A percentile compares a stretch with the other conserved stretches of the same genome.
Conservation (phyloP, 2,329 filamentous ascomycete species). For the Ophiostoma ips region DNA sequence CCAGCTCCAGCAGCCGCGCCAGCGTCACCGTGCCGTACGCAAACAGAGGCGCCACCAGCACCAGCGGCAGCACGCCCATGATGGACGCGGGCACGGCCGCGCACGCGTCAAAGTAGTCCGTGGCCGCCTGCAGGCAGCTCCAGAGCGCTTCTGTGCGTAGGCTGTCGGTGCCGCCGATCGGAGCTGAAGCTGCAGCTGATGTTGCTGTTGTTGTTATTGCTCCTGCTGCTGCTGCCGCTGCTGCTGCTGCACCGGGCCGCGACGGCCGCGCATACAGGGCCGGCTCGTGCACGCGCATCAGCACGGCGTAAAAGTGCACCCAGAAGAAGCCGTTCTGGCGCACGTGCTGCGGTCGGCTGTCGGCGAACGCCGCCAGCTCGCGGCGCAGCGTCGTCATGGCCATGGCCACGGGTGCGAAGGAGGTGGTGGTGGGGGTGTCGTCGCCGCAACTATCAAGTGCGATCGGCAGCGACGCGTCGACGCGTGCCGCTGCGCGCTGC, state of each 20-base stretch:
- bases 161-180: slow-evolving; percentile 14
- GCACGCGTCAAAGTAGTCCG: slow-evolving; percentile 18
- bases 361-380: slow-evolving; percentile 20
- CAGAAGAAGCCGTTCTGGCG: slow-evolving; percentile 19
- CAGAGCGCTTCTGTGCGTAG: slow-evolving; percentile 24
- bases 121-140: slow-evolving; percentile 21
- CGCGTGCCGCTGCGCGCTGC: slow-evolving; percentile 19
- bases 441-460: slow-evolving; percentile 22
- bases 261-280: slow-evolving; percentile 18
- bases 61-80: slow-evolving; percentile 20
- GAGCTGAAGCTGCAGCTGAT: no score
- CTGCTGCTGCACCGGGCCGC: no score
- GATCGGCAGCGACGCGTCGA: slow-evolving; percentile 16
- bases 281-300: slow-evolving; percentile 26
- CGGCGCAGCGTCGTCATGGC: slow-evolving; percentile 20
- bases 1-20: slow-evolving; percentile 23
- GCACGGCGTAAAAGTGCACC: slow-evolving; percentile 20
- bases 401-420: slow-evolving; percentile 20
- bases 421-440: slow-evolving; percentile 18
- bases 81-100: slow-evolving; percentile 16
- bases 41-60: slow-evolving; percentile 16
- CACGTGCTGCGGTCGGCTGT: slow-evolving; percentile 11
- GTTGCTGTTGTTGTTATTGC: no score
- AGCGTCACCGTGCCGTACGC: slow-evolving; percentile 24
- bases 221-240: no score